Evolutionary conservation across 148 eudicot species (phyloP).

Genomic region (Cornus florida): DNA sequence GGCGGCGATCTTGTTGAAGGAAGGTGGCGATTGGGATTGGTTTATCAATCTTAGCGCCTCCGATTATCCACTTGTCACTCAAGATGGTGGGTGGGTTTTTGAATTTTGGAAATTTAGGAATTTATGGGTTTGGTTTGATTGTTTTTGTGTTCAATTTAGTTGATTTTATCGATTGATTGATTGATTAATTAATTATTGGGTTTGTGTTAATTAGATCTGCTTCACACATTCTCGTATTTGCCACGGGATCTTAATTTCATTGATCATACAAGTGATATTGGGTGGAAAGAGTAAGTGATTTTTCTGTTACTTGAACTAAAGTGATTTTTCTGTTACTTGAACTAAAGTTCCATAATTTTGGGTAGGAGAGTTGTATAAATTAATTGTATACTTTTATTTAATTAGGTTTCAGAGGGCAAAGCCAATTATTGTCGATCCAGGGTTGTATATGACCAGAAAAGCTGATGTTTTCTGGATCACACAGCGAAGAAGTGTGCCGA

Average conservation of each 20-base stretch:
- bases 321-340: constrained; percentile 5
- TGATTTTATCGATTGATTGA: background rate
- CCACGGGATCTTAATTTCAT: constrained; percentile 50
- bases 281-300: constrained; percentile 55
- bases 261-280: constrained; percentile 55
- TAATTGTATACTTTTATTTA: background rate
- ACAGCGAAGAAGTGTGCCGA: constrained; percentile 36
- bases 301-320: background rate
- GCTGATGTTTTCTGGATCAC: constrained; percentile 41
- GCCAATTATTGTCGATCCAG: constrained; percentile 48
- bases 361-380: background rate
- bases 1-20: constrained; percentile 32
- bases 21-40: constrained; percentile 45
- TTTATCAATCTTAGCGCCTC: constrained; percentile 43
- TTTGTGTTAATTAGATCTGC: constrained; percentile 33
- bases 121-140: background rate
- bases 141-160: background rate
- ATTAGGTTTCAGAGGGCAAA: constrained; percentile 39
- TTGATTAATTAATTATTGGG: background rate
- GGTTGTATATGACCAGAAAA: constrained; percentile 35
- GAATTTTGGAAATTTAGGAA: background rate
- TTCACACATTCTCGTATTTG: constrained; percentile 37
- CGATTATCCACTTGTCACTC: constrained; percentile 48
- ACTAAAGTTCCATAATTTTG: background rate
- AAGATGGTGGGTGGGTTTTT: constrained; percentile 29